Percentiles rank a stretch among this genome's conserved stretches.
Conservation (phyloP, 176 grass and related monocot genomes). For the Bolboschoenus planiculmis region DNA sequence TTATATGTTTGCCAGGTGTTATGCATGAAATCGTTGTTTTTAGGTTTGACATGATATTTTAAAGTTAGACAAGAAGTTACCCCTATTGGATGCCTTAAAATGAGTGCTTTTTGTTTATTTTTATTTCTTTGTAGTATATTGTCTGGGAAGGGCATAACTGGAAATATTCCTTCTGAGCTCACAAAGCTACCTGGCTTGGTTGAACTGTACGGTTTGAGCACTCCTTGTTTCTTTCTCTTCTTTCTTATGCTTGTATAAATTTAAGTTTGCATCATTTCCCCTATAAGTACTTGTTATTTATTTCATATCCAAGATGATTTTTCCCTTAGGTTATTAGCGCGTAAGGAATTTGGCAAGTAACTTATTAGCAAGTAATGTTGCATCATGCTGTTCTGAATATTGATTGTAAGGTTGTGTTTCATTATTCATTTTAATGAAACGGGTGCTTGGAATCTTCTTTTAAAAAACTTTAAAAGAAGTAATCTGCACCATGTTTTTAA, state of each 20-base stretch:
- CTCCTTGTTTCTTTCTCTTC: constrained; percentile 8
- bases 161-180: constrained; percentile 74
- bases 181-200: constrained; percentile 63
- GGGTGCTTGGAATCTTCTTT: too few species aligned
- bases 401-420: too few species aligned
- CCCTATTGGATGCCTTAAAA: neutral
- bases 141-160: constrained; percentile 66
- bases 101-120: too few species aligned
- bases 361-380: neutral
- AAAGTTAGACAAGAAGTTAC: neutral
- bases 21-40: neutral
- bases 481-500: too few species aligned
- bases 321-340: neutral
- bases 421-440: too few species aligned
- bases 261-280: constrained; percentile 18
- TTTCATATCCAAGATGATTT: neutral
- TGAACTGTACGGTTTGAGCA: constrained; percentile 63
- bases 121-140: constrained; percentile 35
- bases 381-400: too few species aligned
- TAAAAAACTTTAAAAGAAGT: too few species aligned
- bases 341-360: neutral
- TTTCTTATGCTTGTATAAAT: neutral
- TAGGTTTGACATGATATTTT: neutral
- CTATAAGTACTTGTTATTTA: neutral
- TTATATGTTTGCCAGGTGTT: neutral